Evolutionary conservation across 768 basidiomycete genomes (phyloP), one percentile per base, ranked within the genome.

Genomic region (Gloeopeniophorella convolvens): DNA sequence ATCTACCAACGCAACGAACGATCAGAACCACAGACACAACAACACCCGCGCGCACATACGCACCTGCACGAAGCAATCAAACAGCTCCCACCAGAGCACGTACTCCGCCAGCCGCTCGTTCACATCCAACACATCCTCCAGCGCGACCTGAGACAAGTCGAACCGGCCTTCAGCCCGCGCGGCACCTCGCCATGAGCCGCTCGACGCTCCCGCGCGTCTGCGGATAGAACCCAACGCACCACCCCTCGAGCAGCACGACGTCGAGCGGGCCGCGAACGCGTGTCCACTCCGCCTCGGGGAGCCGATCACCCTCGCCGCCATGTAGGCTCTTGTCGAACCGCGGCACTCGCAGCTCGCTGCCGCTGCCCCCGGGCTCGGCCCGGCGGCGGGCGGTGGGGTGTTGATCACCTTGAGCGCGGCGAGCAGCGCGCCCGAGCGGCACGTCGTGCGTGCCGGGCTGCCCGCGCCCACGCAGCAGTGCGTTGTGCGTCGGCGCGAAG

Each of bases 401-500:
- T 74, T 71, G 57, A 76, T 65, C 55, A 36, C 54, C 60, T 72
- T 71, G 47, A 96, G 66, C 5, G 70, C 62, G 54, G 27, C 94
- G 62, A 31, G 85, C 60, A 6, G 70, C 54, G 1, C 71, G 54
- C 9, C 86, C 89, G 11, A 96, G 77, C 1, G 65, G 60, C 26
- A 89, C 65, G 62, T 97, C 94, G 63, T 97, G 93, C 7, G 93
- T 97, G 1, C 94, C 93, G 0, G 93, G 93, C 58, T 84, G 89
- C 0, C 93, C 93, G n/a, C 93, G 79, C 9, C 94, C 93, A 5
- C 74, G 70, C 62, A 91, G 74, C 2, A 97, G 71, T 20, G 63
- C 59, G 61, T 95, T 94, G 3, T 66, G 59, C 1, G 83, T n/a
- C n/a, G 77, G 56, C 85, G 59, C 3, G 70, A 60, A 0, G 54